These are phyloP conservation scores for Nematocida ironsii DNA, from an alignment of 371 early-diverging fungal genomes.

Conservation along the genomic window DNA sequence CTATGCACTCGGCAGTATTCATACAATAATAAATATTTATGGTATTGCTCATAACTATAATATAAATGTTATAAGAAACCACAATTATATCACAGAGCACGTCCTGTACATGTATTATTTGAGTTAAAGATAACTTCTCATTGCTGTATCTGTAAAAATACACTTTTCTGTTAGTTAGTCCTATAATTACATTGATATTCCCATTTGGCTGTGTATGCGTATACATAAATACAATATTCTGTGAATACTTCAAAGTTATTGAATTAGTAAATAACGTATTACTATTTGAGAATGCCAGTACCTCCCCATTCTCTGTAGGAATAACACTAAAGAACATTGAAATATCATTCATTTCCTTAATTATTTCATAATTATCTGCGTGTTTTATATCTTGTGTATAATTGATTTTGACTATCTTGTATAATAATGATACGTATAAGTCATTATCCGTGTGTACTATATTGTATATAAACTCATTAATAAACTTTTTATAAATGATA, in stretches of 20 bases:
- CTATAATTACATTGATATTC: background rate
- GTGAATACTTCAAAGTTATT: background rate
- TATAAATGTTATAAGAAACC: background rate
- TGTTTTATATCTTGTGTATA: background rate
- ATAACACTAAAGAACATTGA: background rate
- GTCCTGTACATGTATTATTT: background rate
- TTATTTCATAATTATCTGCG: background rate
- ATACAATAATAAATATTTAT: background rate
- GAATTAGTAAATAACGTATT: background rate
- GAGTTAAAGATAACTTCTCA: background rate
- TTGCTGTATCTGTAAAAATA: conserved; percentile 10
- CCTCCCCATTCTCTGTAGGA: background rate
- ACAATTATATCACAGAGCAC: background rate
- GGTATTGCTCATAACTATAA: background rate
- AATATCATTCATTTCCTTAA: background rate
- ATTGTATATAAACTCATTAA: background rate
- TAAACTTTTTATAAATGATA: background rate
- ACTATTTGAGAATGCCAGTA: background rate
- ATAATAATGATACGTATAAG: background rate
- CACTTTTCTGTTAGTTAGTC: conserved; percentile 20
- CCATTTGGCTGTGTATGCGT: background rate
- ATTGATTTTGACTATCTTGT: background rate
- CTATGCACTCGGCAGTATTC: background rate
- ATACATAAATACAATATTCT: background rate
- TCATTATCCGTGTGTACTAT: background rate